phyloP scores from a whole-genome alignment of 768 basidiomycete species.

The Hysterangium stoloniferum region DNA sequence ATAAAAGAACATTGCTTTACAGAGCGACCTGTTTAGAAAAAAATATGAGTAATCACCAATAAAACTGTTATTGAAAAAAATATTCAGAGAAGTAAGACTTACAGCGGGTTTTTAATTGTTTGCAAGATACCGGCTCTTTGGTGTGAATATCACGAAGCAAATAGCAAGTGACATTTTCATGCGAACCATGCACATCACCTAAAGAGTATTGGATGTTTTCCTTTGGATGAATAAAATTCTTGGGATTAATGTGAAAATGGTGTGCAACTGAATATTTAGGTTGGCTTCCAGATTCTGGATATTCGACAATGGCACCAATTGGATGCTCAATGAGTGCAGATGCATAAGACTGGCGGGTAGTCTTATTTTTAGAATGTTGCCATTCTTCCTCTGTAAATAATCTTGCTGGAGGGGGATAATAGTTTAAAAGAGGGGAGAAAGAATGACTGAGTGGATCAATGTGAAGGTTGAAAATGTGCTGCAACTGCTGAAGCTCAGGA shows the following conservation, averaged over 20 bases:
- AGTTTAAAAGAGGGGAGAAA: neutral
- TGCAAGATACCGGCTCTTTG: neutral
- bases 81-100: neutral
- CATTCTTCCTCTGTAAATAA: neutral
- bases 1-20: slow-evolving; percentile 7
- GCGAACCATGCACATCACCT: neutral
- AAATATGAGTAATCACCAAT: too few relatives aligned
- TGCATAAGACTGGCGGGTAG: neutral
- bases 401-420: neutral
- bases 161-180: neutral
- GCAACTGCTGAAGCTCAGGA: too few relatives aligned
- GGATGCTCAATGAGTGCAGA: slow-evolving; percentile 6
- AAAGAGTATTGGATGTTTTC: slow-evolving; percentile 8
- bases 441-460: too few relatives aligned
- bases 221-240: neutral
- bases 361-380: neutral
- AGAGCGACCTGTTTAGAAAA: slow-evolving; percentile 2
- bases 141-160: neutral
- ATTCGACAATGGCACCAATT: slow-evolving; percentile 7
- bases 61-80: neutral
- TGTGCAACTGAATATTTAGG: neutral
- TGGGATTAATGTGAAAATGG: neutral
- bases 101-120: neutral
- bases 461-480: too few relatives aligned
- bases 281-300: neutral